phyloP scores from a whole-genome alignment of 768 basidiomycete genomes.

The Suillus hirtellus region DNA sequence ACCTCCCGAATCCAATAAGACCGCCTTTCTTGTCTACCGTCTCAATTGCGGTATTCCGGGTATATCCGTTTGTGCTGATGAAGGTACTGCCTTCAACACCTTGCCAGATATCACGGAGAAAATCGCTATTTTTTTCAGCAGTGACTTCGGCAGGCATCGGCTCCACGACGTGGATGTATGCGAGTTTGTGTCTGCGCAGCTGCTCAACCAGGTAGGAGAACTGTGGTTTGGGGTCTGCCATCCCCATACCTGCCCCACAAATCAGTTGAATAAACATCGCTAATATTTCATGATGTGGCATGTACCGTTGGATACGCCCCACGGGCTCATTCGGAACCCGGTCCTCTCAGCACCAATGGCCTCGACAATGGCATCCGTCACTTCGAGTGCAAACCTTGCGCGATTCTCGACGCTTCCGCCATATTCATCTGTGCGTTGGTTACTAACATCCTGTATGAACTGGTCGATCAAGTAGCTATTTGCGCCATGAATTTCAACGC shows the following conservation, averaged over 20 bases:
- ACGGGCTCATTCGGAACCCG: constrained; percentile 60
- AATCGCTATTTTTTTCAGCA: constrained; percentile 37
- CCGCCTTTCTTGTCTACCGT: no score
- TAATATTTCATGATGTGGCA: not conserved
- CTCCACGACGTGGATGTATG: constrained; percentile 56
- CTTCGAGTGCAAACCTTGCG: no score
- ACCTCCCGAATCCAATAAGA: no score
- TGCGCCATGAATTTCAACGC: no score
- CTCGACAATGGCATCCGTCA: constrained; percentile 38
- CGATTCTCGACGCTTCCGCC: no score
- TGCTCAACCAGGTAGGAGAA: constrained; percentile 50
- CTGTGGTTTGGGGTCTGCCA: constrained; percentile 26
- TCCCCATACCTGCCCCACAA: constrained; percentile 45
- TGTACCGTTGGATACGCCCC: constrained; percentile 40
- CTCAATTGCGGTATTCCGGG: no score
- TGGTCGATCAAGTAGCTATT: no score
- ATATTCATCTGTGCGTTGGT: no score
- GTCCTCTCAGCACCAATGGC: constrained; percentile 56
- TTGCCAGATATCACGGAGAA: constrained; percentile 46
- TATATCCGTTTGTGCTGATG: constrained; percentile 36
- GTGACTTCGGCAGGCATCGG: constrained; percentile 27
- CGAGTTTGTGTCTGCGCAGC: constrained; percentile 39
- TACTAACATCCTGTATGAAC: no score
- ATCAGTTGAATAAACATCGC: not conserved
- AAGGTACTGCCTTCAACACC: constrained; percentile 31